Evolutionary conservation across 179 eudicot genomes (phyloP).

Genomic region (Dionaea muscipula): DNA sequence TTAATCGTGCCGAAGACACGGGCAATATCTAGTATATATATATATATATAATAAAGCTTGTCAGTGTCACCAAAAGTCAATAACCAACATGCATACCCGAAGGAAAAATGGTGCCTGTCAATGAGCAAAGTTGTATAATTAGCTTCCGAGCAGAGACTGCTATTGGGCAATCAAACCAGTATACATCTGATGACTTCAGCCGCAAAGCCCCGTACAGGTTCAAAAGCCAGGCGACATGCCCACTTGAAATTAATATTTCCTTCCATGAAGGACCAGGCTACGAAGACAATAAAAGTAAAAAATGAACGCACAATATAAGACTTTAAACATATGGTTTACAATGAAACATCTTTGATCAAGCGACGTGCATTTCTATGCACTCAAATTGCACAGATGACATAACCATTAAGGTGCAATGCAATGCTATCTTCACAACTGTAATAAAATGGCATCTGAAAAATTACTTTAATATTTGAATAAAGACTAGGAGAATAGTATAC

Average conservation of each 20-base stretch:
- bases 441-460: no score
- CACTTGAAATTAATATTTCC: conserved; percentile 59
- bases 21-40: no score
- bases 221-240: conserved; percentile 80
- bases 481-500: no score
- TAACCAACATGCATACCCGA: conserved; percentile 35
- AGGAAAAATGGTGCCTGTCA: conserved; percentile 76
- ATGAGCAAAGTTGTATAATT: conserved; percentile 74
- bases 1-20: no score
- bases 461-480: no score
- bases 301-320: neutral
- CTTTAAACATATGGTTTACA: no score
- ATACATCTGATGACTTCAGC: conserved; percentile 58
- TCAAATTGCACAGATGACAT: no score
- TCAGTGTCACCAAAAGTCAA: conserved; percentile 2
- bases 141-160: conserved; percentile 93
- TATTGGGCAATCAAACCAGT: conserved; percentile 94
- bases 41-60: no score
- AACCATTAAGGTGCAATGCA: no score
- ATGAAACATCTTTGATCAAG: no score
- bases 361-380: no score
- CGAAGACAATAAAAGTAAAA: conserved; percentile 10
- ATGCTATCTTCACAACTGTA: no score
- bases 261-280: conserved; percentile 93
- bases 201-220: conserved; percentile 71